Percentiles rank a stretch among this genome's conserved stretches.
Evolutionary conservation across 2,329 filamentous ascomycete genomes (phyloP).

Genomic region (Aspergillus brunneoviolaceus): DNA sequence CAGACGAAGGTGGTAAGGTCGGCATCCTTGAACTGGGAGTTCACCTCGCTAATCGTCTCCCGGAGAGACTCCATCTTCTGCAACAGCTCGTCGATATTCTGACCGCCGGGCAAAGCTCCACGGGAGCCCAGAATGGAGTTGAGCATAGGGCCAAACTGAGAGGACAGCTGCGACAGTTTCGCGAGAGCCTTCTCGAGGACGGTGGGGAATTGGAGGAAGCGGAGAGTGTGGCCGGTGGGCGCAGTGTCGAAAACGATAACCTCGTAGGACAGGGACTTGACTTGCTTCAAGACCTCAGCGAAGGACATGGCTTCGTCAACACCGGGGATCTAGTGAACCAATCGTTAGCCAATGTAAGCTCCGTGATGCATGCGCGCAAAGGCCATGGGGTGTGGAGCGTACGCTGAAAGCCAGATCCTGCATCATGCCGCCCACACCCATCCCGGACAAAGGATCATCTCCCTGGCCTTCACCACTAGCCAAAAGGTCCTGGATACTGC

Average conservation of each 20-base stretch:
- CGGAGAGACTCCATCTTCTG: slow-evolving; percentile 92
- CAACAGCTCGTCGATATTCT: slow-evolving; percentile 87
- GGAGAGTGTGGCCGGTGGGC: slow-evolving; percentile 94
- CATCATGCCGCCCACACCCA: slow-evolving; percentile 90
- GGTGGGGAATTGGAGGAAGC: slow-evolving; percentile 96
- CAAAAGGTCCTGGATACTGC: slow-evolving; percentile 92
- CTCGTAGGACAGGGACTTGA: slow-evolving; percentile 98
- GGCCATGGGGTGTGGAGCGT: slow-evolving; percentile 16
- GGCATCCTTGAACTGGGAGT: slow-evolving; percentile 96
- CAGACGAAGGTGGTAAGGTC: slow-evolving; percentile 96
- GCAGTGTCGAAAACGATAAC: slow-evolving; percentile 99
- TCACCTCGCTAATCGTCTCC: slow-evolving; percentile 91
- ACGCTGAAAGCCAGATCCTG: slow-evolving; percentile 96
- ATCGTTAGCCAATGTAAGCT: not conserved
- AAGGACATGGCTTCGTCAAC: slow-evolving; percentile 99
- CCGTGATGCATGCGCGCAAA: not conserved
- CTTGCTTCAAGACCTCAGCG: slow-evolving; percentile 97
- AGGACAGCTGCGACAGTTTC: slow-evolving; percentile 90
- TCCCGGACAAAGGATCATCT: slow-evolving; percentile 65
- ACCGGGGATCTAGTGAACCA: slow-evolving; percentile 77
- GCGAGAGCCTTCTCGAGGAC: slow-evolving; percentile 98
- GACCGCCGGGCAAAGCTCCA: slow-evolving; percentile 82
- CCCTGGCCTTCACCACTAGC: slow-evolving; percentile 67
- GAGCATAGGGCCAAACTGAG: slow-evolving; percentile 92
- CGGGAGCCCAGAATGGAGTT: slow-evolving; percentile 84